Evolutionary conservation across 495 filamentous ascomycete genomes (phyloP).

Genomic region (Zalerion maritima): DNA sequence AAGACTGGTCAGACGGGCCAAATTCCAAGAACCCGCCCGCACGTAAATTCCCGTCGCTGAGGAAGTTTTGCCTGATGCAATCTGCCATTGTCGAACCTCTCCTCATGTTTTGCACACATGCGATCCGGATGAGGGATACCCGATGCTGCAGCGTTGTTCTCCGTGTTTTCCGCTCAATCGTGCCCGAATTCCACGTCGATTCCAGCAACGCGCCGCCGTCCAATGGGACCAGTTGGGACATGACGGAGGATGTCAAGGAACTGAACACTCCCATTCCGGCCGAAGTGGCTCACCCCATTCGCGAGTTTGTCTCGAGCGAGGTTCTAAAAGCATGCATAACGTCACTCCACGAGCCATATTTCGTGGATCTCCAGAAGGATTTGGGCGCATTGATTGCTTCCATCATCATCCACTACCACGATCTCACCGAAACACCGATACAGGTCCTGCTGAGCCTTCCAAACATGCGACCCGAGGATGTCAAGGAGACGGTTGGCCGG

Average conservation of each 20-base stretch:
- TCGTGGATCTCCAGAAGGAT: slow-evolving; percentile 91
- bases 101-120: slow-evolving; percentile 81
- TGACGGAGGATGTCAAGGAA: slow-evolving; percentile 3
- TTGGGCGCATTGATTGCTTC: slow-evolving; percentile 75
- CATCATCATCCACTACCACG: slow-evolving; percentile 61
- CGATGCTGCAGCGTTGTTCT: slow-evolving; percentile 76
- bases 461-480: slow-evolving; percentile 36
- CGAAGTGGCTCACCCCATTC: slow-evolving; percentile 46
- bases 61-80: slow-evolving; percentile 68
- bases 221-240: neutral
- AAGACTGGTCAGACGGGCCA: neutral
- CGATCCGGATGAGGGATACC: slow-evolving; percentile 78
- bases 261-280: slow-evolving; percentile 32
- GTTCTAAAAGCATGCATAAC: slow-evolving; percentile 72
- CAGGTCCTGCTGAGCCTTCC: slow-evolving; percentile 39
- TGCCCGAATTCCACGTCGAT: slow-evolving; percentile 54
- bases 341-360: slow-evolving; percentile 85
- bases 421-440: slow-evolving; percentile 42
- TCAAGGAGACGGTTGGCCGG: slow-evolving; percentile 46
- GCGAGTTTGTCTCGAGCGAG: slow-evolving; percentile 79
- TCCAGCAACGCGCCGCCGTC: slow-evolving; percentile 7
- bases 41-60: slow-evolving; percentile 36
- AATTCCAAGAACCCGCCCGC: slow-evolving; percentile 2
- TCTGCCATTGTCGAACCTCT: slow-evolving; percentile 71
- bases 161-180: slow-evolving; percentile 65